Percentiles rank a stretch among this genome's conserved stretches.
Conservation (phyloP, 352 stramenopile genomes). For the Phytophthora cactorum region DNA sequence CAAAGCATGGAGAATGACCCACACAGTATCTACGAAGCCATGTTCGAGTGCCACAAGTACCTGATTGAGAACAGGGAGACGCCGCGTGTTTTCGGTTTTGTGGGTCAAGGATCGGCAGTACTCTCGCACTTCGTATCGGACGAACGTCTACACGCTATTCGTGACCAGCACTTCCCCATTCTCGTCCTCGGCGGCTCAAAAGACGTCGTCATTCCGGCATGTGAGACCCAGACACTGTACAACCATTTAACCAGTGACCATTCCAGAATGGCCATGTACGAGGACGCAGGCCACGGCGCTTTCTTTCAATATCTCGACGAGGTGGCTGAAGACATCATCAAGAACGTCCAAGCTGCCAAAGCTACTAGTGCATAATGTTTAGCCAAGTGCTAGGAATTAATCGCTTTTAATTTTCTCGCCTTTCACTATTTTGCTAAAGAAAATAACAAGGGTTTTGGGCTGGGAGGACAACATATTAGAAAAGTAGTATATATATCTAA, state of each 20-base stretch:
- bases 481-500: no score
- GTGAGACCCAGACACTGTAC: constrained; percentile 36
- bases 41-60: constrained; percentile 47
- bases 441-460: no score
- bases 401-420: no score
- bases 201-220: constrained; percentile 40
- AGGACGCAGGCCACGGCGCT: constrained; percentile 46
- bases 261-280: constrained; percentile 43
- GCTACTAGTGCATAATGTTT: no score
- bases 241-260: constrained; percentile 38
- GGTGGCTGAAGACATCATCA: constrained; percentile 41
- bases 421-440: no score
- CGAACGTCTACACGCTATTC: constrained; percentile 44
- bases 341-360: constrained; percentile 19
- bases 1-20: constrained; percentile 35
- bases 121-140: constrained; percentile 48
- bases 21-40: constrained; percentile 32
- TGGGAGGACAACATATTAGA: no score
- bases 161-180: constrained; percentile 43
- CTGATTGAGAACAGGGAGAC: constrained; percentile 34
- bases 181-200: constrained; percentile 38
- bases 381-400: no score
- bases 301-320: constrained; percentile 57
- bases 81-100: constrained; percentile 34
- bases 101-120: constrained; percentile 44